These are phyloP conservation scores for Aspergillus persii DNA, from an alignment of 2,329 filamentous ascomycete genomes.

Conservation along the genomic window DNA sequence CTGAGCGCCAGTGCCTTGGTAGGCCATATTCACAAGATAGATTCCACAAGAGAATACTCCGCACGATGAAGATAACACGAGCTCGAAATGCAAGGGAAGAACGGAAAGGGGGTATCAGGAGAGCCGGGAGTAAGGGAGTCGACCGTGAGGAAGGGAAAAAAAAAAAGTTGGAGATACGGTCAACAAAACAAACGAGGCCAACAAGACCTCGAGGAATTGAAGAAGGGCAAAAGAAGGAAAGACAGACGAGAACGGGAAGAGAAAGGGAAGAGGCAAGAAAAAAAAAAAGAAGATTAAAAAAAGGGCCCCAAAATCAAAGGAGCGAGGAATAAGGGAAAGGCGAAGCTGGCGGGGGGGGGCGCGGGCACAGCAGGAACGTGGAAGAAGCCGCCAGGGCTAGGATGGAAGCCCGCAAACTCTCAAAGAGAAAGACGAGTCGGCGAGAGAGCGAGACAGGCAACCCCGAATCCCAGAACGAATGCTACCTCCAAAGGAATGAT, in stretches of 20 bases:
- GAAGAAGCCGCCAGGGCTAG: constrained; percentile 26
- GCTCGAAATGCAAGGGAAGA: constrained; percentile 17
- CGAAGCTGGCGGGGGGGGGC: constrained; percentile 12
- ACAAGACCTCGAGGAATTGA: not conserved
- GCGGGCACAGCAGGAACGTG: constrained; percentile 22
- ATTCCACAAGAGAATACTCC: constrained; percentile 12
- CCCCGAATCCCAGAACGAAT: not conserved
- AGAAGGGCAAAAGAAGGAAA: constrained; percentile 6
- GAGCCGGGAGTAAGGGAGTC: constrained; percentile 16
- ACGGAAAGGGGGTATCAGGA: constrained; percentile 21
- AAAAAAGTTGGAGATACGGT: constrained; percentile 14
- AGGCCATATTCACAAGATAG: constrained; percentile 54
- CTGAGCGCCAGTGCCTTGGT: constrained; percentile 55
- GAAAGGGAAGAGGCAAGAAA: not conserved
- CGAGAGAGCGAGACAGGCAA: not conserved
- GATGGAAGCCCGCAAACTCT: constrained; percentile 16
- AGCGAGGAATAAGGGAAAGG: constrained; percentile 12
- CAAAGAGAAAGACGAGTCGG: constrained; percentile 9
- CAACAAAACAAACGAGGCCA: not conserved
- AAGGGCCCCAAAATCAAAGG: constrained; percentile 12
- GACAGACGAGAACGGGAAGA: not conserved
- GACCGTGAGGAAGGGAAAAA: not conserved
- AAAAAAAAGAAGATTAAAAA: constrained; percentile 8
- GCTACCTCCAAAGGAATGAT: not conserved
- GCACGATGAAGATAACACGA: constrained; percentile 11